Evolutionary conservation across 257 asterid genomes (phyloP), one percentile per base, ranked within the genome.

Genomic region (Salvia hispanica): DNA sequence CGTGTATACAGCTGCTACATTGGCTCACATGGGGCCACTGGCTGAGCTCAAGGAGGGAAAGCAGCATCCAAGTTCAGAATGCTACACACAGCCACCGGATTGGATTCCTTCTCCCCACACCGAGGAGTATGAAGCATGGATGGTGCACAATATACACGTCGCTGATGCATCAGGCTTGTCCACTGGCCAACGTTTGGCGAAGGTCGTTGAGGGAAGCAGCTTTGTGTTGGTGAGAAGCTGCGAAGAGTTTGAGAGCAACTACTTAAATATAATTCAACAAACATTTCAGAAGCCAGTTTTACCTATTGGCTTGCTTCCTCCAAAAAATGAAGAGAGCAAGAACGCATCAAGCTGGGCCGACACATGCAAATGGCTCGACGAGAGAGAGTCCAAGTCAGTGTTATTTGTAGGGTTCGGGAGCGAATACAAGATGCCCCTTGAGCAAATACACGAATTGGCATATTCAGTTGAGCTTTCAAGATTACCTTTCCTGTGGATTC

Each of bases 391-490:
- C 4, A 77, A 74, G 50, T 74, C 84, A 0, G 85, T 81, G 6
- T 47, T 81, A 16, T 81, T 76, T 61, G 86, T 81, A 0, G 85
- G 83, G 5, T 84, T 84, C 6, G 89, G 89, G 51, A 84, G 86
- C 14, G 89, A 81, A 71, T 76, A 70, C 74, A 76, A 84, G 64
- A 71, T 81, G 84, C 77, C 84, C 3, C 44, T 62, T 5, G 74
- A 74, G 47, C 75, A 84, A 70, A 73, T 81, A 71, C 78, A 75
- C 8, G 86, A 84, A 70, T 31, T 84, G 63, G 86, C 86, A 8
- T 74, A 15, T 55, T 77, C 78, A 3, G 58, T 79, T 0, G 84
- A 84, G 75, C 78, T 79, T 55, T 84, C 83, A 0, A 43, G 66
- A 39, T 58, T 79, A 64, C 81, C 84, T 11, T 84, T 84, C 53